phyloP scores from a whole-genome alignment of 345 rosid species.

The Alliaria petiolata region DNA sequence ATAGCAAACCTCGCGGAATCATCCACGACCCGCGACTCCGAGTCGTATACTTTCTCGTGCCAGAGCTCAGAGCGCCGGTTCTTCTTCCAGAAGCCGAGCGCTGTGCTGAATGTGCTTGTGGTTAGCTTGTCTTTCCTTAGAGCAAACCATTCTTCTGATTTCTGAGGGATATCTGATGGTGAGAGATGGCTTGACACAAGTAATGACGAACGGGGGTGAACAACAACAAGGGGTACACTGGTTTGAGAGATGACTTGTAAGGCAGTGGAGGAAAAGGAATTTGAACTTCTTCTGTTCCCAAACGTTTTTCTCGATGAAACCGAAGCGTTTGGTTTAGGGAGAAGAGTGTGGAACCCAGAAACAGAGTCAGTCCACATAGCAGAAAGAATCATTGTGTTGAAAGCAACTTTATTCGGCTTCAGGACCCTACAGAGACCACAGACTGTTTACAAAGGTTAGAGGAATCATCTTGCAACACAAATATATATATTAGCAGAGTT shows the following conservation, averaged over 20 bases:
- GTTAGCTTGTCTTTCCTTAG: slow-evolving; percentile 77
- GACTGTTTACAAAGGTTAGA: slow-evolving; percentile 18
- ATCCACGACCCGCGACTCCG: slow-evolving; percentile 35
- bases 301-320: slow-evolving; percentile 20
- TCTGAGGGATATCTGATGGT: slow-evolving; percentile 64
- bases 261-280: slow-evolving; percentile 30
- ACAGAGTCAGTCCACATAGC: slow-evolving; percentile 42
- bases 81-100: slow-evolving; percentile 90
- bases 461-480: not conserved
- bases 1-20: slow-evolving; percentile 49
- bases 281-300: slow-evolving; percentile 20
- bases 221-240: slow-evolving; percentile 17
- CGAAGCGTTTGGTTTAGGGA: slow-evolving; percentile 21
- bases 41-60: slow-evolving; percentile 75
- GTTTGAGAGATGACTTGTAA: slow-evolving; percentile 28
- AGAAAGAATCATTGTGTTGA: slow-evolving; percentile 29
- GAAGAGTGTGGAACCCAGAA: slow-evolving; percentile 31
- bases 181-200: slow-evolving; percentile 38
- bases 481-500: too few species aligned
- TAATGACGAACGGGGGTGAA: slow-evolving; percentile 40
- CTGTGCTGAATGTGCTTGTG: slow-evolving; percentile 93
- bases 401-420: slow-evolving; percentile 25
- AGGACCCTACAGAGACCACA: slow-evolving; percentile 28
- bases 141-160: slow-evolving; percentile 94
- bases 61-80: slow-evolving; percentile 78